A percentile compares a stretch with the other conserved stretches of the same genome.
Evolutionary conservation across 2,329 filamentous ascomycete species (phyloP).

Genomic region (Pseudomassariella vexata): DNA sequence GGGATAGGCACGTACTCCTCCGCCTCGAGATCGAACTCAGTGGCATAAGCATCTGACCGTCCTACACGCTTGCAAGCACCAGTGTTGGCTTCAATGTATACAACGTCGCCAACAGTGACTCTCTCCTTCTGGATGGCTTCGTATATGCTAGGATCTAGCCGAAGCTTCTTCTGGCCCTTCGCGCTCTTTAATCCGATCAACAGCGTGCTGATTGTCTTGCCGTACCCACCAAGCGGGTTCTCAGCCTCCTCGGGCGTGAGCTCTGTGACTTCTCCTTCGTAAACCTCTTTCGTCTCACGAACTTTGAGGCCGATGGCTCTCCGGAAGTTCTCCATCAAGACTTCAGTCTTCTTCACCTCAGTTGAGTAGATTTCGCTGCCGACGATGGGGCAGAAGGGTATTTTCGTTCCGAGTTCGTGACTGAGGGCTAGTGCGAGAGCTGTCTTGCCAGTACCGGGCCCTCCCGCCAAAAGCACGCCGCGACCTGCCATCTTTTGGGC

Average conservation of each 20-base stretch:
- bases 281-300: conserved; percentile 97
- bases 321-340: conserved; percentile 98
- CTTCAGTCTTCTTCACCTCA: conserved; percentile 99
- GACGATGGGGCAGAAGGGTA: conserved; percentile 96
- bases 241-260: conserved; percentile 96
- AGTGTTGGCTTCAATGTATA: conserved; percentile 99
- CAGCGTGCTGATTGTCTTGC: conserved; percentile 93
- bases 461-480: conserved; percentile 87
- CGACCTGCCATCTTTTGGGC: conserved; percentile 97
- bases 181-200: conserved; percentile 92
- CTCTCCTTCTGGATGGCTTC: conserved; percentile 98
- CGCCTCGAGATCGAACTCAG: conserved; percentile 96
- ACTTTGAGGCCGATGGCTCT: conserved; percentile 94
- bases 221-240: conserved; percentile 94
- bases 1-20: conserved; percentile 99
- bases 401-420: conserved; percentile 95
- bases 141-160: conserved; percentile 96
- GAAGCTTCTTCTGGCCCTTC: conserved; percentile 95
- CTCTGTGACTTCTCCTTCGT: conserved; percentile 97
- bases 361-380: conserved; percentile 97
- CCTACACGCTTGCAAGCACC: conserved; percentile 97
- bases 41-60: conserved; percentile 92
- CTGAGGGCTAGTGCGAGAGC: conserved; percentile 91
- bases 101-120: conserved; percentile 91
- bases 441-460: conserved; percentile 95